These are phyloP conservation scores for Verticillium zaregamsianum DNA, from an alignment of 2,329 filamentous ascomycete genomes.

Conservation along the genomic window DNA sequence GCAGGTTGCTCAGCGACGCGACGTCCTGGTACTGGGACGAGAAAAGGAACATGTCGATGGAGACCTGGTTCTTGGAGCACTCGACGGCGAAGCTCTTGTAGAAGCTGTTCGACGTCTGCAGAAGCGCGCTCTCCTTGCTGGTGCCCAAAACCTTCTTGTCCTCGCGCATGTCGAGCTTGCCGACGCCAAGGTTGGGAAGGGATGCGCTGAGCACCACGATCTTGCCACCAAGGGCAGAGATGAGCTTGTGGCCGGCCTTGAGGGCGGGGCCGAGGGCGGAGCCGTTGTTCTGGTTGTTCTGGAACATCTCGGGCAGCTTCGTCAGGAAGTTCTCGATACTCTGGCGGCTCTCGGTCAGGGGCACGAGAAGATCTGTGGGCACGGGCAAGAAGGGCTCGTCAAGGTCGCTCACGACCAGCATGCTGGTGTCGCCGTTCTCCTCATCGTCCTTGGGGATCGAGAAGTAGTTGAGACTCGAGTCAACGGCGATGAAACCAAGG, in stretches of 20 bases:
- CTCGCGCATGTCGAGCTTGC: slow-evolving; percentile 88
- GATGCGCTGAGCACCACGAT: slow-evolving; percentile 88
- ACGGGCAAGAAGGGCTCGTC: slow-evolving; percentile 96
- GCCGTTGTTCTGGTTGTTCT: slow-evolving; percentile 81
- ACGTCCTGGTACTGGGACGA: slow-evolving; percentile 97
- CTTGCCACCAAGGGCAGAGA: slow-evolving; percentile 91
- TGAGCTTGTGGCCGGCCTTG: slow-evolving; percentile 90
- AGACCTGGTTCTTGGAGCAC: slow-evolving; percentile 98
- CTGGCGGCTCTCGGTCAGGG: slow-evolving; percentile 79
- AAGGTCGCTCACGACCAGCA: slow-evolving; percentile 91
- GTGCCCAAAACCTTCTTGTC: slow-evolving; percentile 96
- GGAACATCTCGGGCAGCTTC: slow-evolving; percentile 94
- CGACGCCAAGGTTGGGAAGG: slow-evolving; percentile 83
- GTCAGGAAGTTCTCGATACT: slow-evolving; percentile 89
- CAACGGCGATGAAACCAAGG: slow-evolving; percentile 91
- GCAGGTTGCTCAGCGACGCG: slow-evolving; percentile 90
- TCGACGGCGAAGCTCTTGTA: slow-evolving; percentile 99
- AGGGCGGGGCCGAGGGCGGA: slow-evolving; percentile 96
- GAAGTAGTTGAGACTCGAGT: slow-evolving; percentile 94
- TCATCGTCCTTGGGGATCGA: slow-evolving; percentile 85
- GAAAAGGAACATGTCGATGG: slow-evolving; percentile 97
- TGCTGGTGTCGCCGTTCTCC: slow-evolving; percentile 78
- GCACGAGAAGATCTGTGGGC: slow-evolving; percentile 85
- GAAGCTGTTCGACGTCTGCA: slow-evolving; percentile 92
- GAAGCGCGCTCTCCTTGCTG: slow-evolving; percentile 78